Conservation (phyloP, 345 rosid species). For the Zanthoxylum bungeanum region DNA sequence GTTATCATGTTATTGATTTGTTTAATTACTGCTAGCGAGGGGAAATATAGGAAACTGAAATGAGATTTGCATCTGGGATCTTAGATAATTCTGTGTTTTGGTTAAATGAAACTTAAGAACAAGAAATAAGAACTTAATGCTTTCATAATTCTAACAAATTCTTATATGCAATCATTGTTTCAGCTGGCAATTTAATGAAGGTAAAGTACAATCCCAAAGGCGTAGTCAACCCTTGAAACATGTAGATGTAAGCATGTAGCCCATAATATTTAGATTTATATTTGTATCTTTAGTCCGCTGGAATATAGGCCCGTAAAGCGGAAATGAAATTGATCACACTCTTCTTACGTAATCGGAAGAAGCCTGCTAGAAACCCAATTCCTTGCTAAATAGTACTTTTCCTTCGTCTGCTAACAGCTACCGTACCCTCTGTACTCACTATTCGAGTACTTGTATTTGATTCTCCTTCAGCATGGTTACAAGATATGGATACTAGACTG, state of each 20-base stretch:
- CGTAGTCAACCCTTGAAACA: background rate
- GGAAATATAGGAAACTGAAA: background rate
- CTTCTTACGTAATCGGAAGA: no score
- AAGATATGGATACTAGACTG: no score
- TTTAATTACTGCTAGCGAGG: background rate
- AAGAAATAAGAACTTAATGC: background rate
- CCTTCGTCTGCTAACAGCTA: no score
- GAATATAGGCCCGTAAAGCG: background rate
- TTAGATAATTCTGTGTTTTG: background rate
- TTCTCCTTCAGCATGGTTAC: no score
- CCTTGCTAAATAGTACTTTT: no score
- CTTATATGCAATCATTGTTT: background rate
- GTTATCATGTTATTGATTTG: background rate
- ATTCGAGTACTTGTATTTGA: no score
- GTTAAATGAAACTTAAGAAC: background rate
- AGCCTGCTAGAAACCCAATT: no score
- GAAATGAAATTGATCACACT: no score
- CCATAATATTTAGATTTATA: background rate
- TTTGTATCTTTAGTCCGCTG: background rate
- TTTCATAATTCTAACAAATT: background rate
- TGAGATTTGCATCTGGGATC: background rate
- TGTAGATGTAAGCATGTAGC: background rate
- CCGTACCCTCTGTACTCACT: no score
- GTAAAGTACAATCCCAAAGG: background rate
- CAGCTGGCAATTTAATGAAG: background rate